Evolutionary conservation across 257 asterid genomes (phyloP).

Genomic region (Linaria vulgaris): DNA sequence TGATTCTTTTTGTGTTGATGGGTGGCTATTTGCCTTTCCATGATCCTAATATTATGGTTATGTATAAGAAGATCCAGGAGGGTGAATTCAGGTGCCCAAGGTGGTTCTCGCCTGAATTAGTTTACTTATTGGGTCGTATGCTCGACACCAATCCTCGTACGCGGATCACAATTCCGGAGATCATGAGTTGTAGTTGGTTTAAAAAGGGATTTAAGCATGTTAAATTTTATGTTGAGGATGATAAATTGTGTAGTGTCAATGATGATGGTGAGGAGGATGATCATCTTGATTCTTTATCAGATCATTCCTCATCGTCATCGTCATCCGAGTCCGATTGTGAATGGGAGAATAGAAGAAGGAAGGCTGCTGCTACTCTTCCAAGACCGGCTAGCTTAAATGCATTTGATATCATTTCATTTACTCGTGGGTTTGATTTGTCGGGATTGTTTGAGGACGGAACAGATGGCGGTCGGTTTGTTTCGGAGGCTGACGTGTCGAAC

Average conservation of each 20-base stretch:
- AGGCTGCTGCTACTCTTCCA: constrained; percentile 32
- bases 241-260: constrained; percentile 15
- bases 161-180: constrained; percentile 42
- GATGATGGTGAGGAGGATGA: constrained; percentile 6
- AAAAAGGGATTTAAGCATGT: constrained; percentile 40
- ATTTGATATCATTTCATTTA: constrained; percentile 61
- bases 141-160: constrained; percentile 46
- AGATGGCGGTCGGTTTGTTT: constrained; percentile 53
- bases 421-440: constrained; percentile 61
- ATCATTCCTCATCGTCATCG: neutral
- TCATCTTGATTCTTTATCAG: neutral
- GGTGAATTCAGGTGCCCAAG: constrained; percentile 70
- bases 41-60: constrained; percentile 59
- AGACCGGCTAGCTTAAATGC: constrained; percentile 73
- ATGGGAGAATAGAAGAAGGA: constrained; percentile 2
- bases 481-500: constrained; percentile 54
- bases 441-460: constrained; percentile 64
- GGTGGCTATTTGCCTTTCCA: constrained; percentile 68
- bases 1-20: constrained; percentile 59
- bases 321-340: neutral
- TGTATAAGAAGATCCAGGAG: constrained; percentile 67
- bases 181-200: constrained; percentile 45
- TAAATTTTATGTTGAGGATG: constrained; percentile 16
- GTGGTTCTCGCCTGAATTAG: constrained; percentile 57
- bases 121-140: constrained; percentile 35